Percentiles rank a stretch among this genome's conserved stretches.
Evolutionary conservation across 768 basidiomycete genomes (phyloP).

Genomic region (Phanerochaete sordida): DNA sequence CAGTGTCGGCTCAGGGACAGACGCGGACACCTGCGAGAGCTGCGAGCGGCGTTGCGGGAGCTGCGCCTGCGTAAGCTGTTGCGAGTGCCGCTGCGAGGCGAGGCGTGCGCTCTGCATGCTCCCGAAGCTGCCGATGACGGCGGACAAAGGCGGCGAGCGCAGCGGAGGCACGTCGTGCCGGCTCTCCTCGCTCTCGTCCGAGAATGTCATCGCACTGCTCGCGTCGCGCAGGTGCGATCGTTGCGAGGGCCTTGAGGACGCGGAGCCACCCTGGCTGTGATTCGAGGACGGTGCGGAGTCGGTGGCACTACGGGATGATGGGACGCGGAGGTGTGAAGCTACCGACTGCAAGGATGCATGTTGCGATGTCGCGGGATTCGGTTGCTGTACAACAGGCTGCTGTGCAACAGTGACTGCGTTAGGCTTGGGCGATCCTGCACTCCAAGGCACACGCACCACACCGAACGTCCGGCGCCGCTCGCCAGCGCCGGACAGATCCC

Average conservation of each 20-base stretch:
- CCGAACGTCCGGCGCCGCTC: constrained; percentile 57
- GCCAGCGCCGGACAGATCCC: constrained; percentile 39
- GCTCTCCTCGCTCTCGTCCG: constrained; percentile 48
- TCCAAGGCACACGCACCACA: constrained; percentile 39
- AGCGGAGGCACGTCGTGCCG: constrained; percentile 17
- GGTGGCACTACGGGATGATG: constrained; percentile 29
- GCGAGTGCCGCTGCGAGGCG: neutral
- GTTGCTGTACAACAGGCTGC: constrained; percentile 42
- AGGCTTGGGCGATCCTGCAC: neutral
- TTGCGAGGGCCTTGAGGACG: constrained; percentile 48
- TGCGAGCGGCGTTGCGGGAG: neutral
- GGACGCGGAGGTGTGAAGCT: constrained; percentile 52
- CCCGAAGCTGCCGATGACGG: constrained; percentile 17
- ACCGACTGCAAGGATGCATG: constrained; percentile 64
- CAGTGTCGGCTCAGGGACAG: neutral
- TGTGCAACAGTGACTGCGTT: constrained; percentile 20
- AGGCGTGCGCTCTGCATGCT: neutral
- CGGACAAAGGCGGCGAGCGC: constrained; percentile 28
- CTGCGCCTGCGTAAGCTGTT: neutral
- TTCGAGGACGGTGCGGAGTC: constrained; percentile 51
- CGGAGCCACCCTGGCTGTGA: constrained; percentile 43
- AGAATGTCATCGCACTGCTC: constrained; percentile 40
- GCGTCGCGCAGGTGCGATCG: constrained; percentile 13
- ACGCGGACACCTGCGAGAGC: neutral
- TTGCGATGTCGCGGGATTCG: constrained; percentile 47